Evolutionary conservation across 148 eudicot species (phyloP).

Genomic region (Spergularia marina): DNA sequence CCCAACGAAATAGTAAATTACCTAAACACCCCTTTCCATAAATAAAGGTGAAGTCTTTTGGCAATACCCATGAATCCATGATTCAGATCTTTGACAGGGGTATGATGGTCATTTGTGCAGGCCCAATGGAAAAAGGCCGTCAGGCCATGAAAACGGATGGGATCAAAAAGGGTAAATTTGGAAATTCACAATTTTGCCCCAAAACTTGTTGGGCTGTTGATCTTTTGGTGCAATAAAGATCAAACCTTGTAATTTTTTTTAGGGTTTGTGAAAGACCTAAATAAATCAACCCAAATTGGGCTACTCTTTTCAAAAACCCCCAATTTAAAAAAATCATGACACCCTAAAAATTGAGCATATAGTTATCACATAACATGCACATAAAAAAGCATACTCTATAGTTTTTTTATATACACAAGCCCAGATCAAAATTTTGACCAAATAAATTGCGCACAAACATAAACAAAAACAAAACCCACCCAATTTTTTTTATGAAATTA

Average conservation of each 20-base stretch:
- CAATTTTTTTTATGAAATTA: not conserved
- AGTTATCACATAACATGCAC: not conserved
- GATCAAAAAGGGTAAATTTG: constrained; percentile 9
- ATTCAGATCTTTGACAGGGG: not conserved
- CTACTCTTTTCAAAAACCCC: constrained; percentile 9
- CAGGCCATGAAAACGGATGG: not conserved
- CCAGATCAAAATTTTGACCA: constrained; percentile 12
- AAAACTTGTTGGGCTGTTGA: constrained; percentile 24
- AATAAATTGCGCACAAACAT: not conserved
- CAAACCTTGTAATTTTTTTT: constrained; percentile 6
- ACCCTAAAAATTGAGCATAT: not conserved
- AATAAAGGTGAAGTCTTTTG: not conserved
- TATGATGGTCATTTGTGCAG: not conserved
- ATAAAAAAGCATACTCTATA: not conserved
- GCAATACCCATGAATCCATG: not conserved
- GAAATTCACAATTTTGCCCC: not conserved
- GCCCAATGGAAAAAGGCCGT: not conserved
- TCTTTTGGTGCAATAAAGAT: constrained; percentile 12
- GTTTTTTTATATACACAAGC: constrained; percentile 3
- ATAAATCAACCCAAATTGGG: not conserved
- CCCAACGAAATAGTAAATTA: not conserved
- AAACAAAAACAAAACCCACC: not conserved
- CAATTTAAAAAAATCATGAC: not conserved
- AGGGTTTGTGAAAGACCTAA: constrained; percentile 9
- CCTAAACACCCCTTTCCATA: not conserved